Percentiles rank a stretch among this genome's conserved stretches.
Evolutionary conservation across 257 asterid genomes (phyloP).

Genomic region (Fraxinus quadrangulata): DNA sequence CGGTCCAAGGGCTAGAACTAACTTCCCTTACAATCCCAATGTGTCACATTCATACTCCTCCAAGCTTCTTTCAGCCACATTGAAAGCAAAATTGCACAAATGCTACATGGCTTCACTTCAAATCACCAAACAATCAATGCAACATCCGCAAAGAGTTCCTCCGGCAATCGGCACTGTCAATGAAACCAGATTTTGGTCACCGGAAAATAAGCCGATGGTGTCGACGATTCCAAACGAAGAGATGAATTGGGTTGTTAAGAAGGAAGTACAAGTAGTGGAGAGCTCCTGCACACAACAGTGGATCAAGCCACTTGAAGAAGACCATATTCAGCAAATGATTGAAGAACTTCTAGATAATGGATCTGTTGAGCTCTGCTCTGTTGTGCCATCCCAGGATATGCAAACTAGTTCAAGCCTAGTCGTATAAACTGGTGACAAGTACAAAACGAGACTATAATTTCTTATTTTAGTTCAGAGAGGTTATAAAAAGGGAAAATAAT

Average conservation of each 20-base stretch:
- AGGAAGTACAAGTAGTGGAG: slow-evolving; percentile 25
- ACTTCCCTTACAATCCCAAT: slow-evolving; percentile 47
- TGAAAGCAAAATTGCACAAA: slow-evolving; percentile 62
- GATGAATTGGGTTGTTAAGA: neutral
- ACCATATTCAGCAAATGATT: slow-evolving; percentile 73
- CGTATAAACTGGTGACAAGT: neutral
- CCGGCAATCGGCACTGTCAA: neutral
- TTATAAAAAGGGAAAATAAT: neutral
- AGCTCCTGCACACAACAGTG: neutral
- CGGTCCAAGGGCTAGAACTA: slow-evolving; percentile 69
- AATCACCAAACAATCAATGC: slow-evolving; percentile 32
- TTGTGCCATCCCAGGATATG: slow-evolving; percentile 29
- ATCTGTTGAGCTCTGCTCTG: slow-evolving; percentile 49
- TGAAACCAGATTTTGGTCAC: slow-evolving; percentile 18
- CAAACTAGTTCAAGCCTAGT: slow-evolving; percentile 20
- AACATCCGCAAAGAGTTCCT: neutral
- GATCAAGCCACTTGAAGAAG: slow-evolving; percentile 56
- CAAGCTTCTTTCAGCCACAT: slow-evolving; percentile 54
- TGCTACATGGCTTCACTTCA: slow-evolving; percentile 63
- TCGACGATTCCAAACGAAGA: neutral
- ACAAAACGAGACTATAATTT: neutral
- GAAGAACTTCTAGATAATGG: slow-evolving; percentile 66
- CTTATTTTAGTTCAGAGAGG: neutral
- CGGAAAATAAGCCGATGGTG: slow-evolving; percentile 12
- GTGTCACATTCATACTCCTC: slow-evolving; percentile 31